Evolutionary conservation across 176 grass and related monocot genomes (phyloP).

Genomic region (Bromus sterilis): DNA sequence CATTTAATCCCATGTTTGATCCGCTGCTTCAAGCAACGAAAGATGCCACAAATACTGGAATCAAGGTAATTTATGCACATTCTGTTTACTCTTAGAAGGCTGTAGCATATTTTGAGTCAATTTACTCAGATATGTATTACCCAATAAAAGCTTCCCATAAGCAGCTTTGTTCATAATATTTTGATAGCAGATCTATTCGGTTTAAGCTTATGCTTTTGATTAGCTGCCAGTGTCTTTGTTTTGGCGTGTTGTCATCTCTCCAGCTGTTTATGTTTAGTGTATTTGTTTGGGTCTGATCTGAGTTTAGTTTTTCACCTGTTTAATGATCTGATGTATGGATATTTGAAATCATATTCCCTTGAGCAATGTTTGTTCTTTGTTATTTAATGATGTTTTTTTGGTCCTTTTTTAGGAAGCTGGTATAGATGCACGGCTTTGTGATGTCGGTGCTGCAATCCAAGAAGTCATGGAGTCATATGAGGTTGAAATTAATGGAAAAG

Average conservation of each 20-base stretch:
- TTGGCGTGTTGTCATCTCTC: background rate
- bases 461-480: conserved; percentile 99
- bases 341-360: background rate
- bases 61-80: conserved; percentile 54
- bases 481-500: conserved; percentile 97
- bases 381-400: background rate
- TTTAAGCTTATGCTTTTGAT: background rate
- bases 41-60: conserved; percentile 93
- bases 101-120: background rate
- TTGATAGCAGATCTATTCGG: background rate
- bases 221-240: background rate
- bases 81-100: background rate
- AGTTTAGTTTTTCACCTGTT: background rate
- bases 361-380: background rate
- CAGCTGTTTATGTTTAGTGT: background rate
- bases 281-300: background rate
- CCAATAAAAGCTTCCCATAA: background rate
- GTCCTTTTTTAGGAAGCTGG: conserved; percentile 73
- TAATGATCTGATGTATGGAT: background rate
- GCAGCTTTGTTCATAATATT: background rate
- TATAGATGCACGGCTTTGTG: conserved; percentile 91
- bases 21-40: conserved; percentile 87
- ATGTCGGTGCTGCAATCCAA: conserved; percentile 97
- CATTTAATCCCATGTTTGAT: conserved; percentile 99
- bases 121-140: background rate